Conservation (phyloP, 176 grass and related monocot species). For the Miscanthus lutarioriparius region DNA sequence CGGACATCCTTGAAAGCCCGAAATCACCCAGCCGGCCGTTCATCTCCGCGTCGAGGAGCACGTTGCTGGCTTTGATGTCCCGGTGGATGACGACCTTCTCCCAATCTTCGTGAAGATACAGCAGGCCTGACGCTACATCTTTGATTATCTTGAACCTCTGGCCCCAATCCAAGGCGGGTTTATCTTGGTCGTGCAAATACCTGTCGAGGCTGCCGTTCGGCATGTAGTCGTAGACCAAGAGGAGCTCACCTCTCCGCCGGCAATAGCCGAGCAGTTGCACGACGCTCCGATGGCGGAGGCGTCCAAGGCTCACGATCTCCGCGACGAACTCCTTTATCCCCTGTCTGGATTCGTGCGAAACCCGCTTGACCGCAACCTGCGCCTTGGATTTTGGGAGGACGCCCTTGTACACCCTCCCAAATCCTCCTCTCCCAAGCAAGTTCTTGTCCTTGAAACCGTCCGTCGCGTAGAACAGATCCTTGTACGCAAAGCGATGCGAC, state of each 20-base stretch:
- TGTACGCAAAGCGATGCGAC: conserved; percentile 50
- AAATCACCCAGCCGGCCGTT: conserved; percentile 21
- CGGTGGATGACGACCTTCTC: conserved; percentile 30
- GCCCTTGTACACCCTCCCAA: conserved; percentile 49
- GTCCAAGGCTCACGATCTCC: conserved; percentile 41
- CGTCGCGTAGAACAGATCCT: conserved; percentile 52
- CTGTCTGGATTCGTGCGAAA: conserved; percentile 44
- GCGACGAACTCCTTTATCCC: conserved; percentile 52
- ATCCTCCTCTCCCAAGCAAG: conserved; percentile 54
- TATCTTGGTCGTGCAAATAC: background rate
- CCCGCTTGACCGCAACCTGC: conserved; percentile 42
- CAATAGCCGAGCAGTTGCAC: conserved; percentile 37
- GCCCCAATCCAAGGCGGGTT: background rate
- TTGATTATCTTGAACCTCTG: conserved; percentile 38
- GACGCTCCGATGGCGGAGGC: conserved; percentile 40
- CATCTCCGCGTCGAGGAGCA: conserved; percentile 31
- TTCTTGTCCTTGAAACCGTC: conserved; percentile 43
- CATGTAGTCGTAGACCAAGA: conserved; percentile 34
- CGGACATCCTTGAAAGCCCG: conserved; percentile 32
- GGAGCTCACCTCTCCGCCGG: conserved; percentile 26
- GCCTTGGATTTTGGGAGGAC: conserved; percentile 26
- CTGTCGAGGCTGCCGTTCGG: conserved; percentile 25
- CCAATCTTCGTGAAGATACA: conserved; percentile 44
- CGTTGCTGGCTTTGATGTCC: conserved; percentile 35
- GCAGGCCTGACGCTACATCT: conserved; percentile 16